Percentiles rank a stretch among this genome's conserved stretches.
Conservation (phyloP, 2,329 filamentous ascomycete genomes). For the Penicillium sp. region DNA sequence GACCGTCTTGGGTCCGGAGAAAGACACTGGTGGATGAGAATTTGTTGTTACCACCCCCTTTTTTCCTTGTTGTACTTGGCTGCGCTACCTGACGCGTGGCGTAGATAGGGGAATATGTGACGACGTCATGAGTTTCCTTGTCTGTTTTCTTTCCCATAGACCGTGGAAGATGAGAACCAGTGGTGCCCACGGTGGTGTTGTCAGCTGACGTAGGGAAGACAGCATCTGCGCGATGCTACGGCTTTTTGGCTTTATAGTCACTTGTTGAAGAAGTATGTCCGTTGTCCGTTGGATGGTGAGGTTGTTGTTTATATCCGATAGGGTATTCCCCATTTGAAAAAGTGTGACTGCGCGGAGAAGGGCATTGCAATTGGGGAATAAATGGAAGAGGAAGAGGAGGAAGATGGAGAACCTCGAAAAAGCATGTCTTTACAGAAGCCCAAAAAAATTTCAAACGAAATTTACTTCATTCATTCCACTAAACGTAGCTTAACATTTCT, state of each 20-base stretch:
- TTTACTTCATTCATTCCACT: constrained; percentile 3
- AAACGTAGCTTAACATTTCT: background rate
- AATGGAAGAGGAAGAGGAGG: constrained; percentile 6
- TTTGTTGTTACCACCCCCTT: background rate
- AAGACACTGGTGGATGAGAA: background rate
- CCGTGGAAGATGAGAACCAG: constrained; percentile 4
- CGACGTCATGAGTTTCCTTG: constrained; percentile 27
- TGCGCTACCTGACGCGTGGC: constrained; percentile 8
- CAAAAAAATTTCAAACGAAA: constrained; percentile 27
- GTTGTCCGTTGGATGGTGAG: background rate
- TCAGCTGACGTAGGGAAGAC: background rate
- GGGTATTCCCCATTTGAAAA: background rate
- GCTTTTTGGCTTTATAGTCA: background rate
- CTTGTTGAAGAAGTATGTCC: background rate
- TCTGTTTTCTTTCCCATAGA: constrained; percentile 15
- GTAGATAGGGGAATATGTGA: constrained; percentile 18
- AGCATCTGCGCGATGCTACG: background rate
- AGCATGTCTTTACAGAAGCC: constrained; percentile 23
- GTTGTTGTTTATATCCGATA: background rate
- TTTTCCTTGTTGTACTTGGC: constrained; percentile 9
- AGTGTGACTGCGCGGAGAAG: background rate
- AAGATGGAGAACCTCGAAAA: constrained; percentile 17
- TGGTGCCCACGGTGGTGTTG: background rate
- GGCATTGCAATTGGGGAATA: background rate
- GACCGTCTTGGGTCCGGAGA: background rate